Conservation (phyloP, 331 rosid species). For the Erythrophleum ivorense region DNA sequence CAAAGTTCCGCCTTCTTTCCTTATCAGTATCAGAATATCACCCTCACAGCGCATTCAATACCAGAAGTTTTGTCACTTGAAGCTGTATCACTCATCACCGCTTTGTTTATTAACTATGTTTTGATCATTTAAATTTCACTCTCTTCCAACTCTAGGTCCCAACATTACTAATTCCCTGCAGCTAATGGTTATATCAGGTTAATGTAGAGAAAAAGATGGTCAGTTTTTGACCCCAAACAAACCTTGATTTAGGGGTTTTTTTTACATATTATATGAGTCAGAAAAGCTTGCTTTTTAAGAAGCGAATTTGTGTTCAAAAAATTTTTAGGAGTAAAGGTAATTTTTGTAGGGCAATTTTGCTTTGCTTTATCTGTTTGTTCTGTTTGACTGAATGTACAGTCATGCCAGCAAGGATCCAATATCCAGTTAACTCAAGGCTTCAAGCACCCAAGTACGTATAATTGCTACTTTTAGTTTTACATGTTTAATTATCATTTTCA, state of each 20-base stretch:
- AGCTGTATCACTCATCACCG: too few species aligned
- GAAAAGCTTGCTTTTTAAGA: constrained; percentile 1
- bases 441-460: not conserved
- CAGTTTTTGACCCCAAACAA: not conserved
- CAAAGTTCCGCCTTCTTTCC: too few species aligned
- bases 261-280: too few species aligned
- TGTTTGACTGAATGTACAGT: constrained; percentile 26
- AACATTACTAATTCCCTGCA: too few species aligned
- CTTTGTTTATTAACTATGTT: too few species aligned
- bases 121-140: too few species aligned
- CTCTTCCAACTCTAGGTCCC: too few species aligned
- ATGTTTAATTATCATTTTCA: not conserved
- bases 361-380: constrained; percentile 16
- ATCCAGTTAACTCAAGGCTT: constrained; percentile 6
- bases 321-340: constrained; percentile 16
- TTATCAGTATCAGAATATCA: too few species aligned
- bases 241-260: not conserved
- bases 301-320: not conserved
- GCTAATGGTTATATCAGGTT: too few species aligned
- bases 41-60: too few species aligned
- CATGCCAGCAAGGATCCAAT: constrained; percentile 37
- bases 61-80: too few species aligned
- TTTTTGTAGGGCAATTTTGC: constrained; percentile 20
- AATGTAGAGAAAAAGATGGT: not conserved
- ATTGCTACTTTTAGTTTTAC: constrained; percentile 4